Percentiles rank a stretch among this genome's conserved stretches.
Evolutionary conservation across 805 yeast genomes (phyloP).

Genomic region (Komagataella phaffii): DNA sequence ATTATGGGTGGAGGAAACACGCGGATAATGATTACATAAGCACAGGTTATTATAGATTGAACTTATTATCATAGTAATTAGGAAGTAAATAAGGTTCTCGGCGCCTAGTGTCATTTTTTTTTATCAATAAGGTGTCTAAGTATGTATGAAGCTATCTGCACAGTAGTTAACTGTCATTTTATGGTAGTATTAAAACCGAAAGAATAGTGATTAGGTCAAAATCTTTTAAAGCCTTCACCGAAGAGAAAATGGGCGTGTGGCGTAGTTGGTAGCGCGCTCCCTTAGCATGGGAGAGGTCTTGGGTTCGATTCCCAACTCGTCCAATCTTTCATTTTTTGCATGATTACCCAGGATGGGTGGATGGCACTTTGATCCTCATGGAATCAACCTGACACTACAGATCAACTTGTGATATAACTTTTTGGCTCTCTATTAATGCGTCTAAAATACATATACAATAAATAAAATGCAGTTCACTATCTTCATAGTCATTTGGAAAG

Average conservation of each 20-base stretch:
- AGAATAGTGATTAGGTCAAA: too few relatives aligned
- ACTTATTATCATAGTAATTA: too few relatives aligned
- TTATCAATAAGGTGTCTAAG: too few relatives aligned
- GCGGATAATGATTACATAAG: not conserved
- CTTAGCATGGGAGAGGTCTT: slow-evolving; percentile 76
- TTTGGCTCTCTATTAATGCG: slow-evolving; percentile 1
- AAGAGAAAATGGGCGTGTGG: slow-evolving; percentile 46
- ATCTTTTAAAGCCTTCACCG: too few relatives aligned
- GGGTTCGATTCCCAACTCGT: slow-evolving; percentile 74
- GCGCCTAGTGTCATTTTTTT: too few relatives aligned
- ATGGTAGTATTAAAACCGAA: too few relatives aligned
- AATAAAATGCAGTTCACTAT: not conserved
- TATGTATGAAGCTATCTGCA: too few relatives aligned
- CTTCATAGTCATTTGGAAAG: not conserved
- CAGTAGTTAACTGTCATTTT: too few relatives aligned
- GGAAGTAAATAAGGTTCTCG: too few relatives aligned
- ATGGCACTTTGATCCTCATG: too few relatives aligned
- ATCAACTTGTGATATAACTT: not conserved
- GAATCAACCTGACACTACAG: too few relatives aligned
- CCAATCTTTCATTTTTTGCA: slow-evolving; percentile 24
- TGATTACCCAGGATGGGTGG: too few relatives aligned
- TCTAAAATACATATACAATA: not conserved
- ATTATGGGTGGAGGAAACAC: not conserved
- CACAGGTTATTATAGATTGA: not conserved
- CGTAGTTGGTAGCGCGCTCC: slow-evolving; percentile 78